Percentiles rank a stretch among this genome's conserved stretches.
Evolutionary conservation across 2,329 filamentous ascomycete genomes (phyloP).

Genomic region (Trichoderma pleuroti): DNA sequence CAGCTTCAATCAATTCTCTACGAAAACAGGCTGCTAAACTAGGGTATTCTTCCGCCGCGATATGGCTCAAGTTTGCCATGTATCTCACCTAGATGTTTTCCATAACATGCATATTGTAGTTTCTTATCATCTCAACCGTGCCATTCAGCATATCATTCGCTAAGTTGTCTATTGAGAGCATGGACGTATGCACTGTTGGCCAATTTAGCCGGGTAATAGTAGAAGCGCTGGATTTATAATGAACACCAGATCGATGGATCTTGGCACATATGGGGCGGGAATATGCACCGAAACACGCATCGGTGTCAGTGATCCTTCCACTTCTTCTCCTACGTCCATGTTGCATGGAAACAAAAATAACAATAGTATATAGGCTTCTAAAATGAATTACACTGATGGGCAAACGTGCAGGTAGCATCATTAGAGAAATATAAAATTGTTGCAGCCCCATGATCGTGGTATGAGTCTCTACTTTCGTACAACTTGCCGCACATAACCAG

Average conservation of each 20-base stretch:
- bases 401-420: background rate
- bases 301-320: background rate
- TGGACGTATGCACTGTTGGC: background rate
- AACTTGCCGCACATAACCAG: background rate
- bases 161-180: background rate
- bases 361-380: background rate
- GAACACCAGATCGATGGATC: background rate
- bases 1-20: background rate
- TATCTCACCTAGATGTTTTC: background rate
- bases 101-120: background rate
- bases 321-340: background rate
- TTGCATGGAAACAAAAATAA: background rate
- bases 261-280: background rate
- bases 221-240: background rate
- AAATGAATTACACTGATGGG: background rate
- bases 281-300: background rate
- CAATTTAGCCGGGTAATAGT: background rate
- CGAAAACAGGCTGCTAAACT: rapidly evolving
- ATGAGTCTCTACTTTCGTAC: background rate
- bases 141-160: background rate
- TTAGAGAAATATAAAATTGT: background rate
- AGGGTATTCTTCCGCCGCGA: too few relatives aligned
- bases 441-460: background rate
- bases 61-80: background rate
- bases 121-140: background rate